A percentile compares a stretch with the other conserved stretches of the same genome.
Conservation (phyloP, 2,329 filamentous ascomycete genomes). For the Penicillium sp. region DNA sequence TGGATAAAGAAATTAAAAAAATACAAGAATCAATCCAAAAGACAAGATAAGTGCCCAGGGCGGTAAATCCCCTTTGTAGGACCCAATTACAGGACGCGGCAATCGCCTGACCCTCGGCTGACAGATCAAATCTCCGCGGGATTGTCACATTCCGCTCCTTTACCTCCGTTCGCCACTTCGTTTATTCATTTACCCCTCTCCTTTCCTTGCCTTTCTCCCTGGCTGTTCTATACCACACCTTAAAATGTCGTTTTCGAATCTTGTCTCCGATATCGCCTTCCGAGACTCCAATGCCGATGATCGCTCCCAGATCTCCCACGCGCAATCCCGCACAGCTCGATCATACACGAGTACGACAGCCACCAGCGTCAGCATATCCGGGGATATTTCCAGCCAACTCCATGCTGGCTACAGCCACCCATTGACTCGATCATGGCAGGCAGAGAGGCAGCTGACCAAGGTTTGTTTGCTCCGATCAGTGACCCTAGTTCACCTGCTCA, state of each 20-base stretch:
- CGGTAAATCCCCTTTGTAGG: too few relatives aligned
- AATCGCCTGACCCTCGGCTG: too few relatives aligned
- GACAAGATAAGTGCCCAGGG: too few relatives aligned
- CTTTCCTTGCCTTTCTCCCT: background rate
- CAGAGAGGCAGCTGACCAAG: slow-evolving; percentile 81
- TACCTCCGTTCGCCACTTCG: background rate
- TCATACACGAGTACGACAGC: slow-evolving; percentile 49
- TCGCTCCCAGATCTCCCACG: slow-evolving; percentile 44
- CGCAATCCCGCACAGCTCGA: slow-evolving; percentile 40
- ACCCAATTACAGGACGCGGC: too few relatives aligned
- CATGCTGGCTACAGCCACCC: slow-evolving; percentile 82
- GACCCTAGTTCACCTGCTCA: background rate
- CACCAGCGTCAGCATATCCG: slow-evolving; percentile 52
- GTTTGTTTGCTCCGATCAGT: slow-evolving; percentile 44
- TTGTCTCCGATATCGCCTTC: slow-evolving; percentile 51
- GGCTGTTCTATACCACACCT: too few relatives aligned
- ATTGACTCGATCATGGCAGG: slow-evolving; percentile 76
- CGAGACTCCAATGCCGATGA: slow-evolving; percentile 44
- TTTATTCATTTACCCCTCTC: background rate
- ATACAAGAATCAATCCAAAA: too few relatives aligned
- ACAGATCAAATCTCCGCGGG: too few relatives aligned
- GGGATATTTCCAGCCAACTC: slow-evolving; percentile 76
- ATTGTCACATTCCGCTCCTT: too few relatives aligned
- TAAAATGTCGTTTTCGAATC: slow-evolving; percentile 50
- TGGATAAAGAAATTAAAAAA: too few relatives aligned